These are phyloP conservation scores for Penstemon eatonii DNA, from an alignment of 257 asterid genomes.

Conservation along the genomic window DNA sequence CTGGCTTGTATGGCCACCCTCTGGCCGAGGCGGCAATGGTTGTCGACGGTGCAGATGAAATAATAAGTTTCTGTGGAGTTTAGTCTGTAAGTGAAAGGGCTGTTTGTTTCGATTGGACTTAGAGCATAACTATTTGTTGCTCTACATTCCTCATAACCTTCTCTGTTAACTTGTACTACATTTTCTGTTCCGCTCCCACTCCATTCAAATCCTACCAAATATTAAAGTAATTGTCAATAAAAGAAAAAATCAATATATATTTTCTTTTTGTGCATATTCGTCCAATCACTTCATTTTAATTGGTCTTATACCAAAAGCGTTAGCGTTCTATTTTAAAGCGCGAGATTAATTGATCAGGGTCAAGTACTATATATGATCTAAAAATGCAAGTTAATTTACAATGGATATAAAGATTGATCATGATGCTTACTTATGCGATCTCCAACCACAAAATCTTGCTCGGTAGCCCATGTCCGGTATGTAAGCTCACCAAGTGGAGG, in stretches of 20 bases:
- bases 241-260: neutral
- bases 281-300: neutral
- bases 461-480: slow-evolving; percentile 32
- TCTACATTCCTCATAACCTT: slow-evolving; percentile 33
- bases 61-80: slow-evolving; percentile 31
- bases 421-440: slow-evolving; percentile 32
- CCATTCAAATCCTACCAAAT: slow-evolving; percentile 35
- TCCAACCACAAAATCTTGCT: slow-evolving; percentile 25
- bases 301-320: neutral
- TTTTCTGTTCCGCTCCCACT: slow-evolving; percentile 25
- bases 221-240: neutral
- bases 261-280: no score
- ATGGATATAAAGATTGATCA: no score
- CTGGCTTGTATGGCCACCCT: slow-evolving; percentile 32
- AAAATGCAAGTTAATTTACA: neutral
- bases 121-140: slow-evolving; percentile 10
- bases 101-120: slow-evolving; percentile 25
- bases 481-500: slow-evolving; percentile 34
- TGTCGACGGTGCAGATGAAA: slow-evolving; percentile 40
- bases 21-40: slow-evolving; percentile 43
- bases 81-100: slow-evolving; percentile 31
- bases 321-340: neutral
- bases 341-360: neutral
- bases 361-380: neutral
- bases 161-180: slow-evolving; percentile 36